Evolutionary conservation across 1,139 yeast genomes (phyloP).

Genomic region (Debaryomycetaceae sp.): DNA sequence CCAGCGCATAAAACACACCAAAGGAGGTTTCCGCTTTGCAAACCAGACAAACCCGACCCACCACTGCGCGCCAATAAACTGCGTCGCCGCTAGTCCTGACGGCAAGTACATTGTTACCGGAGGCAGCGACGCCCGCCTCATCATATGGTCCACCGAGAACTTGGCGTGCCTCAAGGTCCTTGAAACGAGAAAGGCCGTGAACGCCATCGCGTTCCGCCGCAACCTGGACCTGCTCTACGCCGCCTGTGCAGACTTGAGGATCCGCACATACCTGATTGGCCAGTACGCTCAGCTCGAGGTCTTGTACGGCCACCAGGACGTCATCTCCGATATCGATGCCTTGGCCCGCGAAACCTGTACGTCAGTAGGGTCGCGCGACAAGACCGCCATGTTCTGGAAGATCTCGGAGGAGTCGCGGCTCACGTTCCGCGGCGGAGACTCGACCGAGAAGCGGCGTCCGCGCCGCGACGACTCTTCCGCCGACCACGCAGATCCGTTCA

Average conservation of each 20-base stretch:
- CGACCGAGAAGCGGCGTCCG: constrained; percentile 24
- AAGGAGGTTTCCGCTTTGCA: constrained; percentile 45
- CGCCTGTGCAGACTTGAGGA: constrained; percentile 85
- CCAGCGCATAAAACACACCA: constrained; percentile 47
- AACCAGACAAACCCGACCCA: constrained; percentile 30
- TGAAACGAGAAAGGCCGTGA: constrained; percentile 65
- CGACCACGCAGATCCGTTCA: constrained; percentile 24
- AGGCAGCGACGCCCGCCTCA: constrained; percentile 68
- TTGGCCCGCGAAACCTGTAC: constrained; percentile 83
- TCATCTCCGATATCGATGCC: constrained; percentile 70
- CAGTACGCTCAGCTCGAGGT: constrained; percentile 86
- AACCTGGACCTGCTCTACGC: constrained; percentile 80
- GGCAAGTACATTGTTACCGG: constrained; percentile 88
- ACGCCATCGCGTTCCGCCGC: constrained; percentile 68
- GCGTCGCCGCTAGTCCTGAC: constrained; percentile 80
- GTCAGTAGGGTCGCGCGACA: constrained; percentile 89
- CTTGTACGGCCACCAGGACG: constrained; percentile 91
- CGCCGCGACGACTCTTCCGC: constrained; percentile 19
- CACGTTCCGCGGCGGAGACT: constrained; percentile 88
- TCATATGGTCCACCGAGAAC: constrained; percentile 79
- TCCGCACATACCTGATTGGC: constrained; percentile 75
- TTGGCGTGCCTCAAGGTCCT: constrained; percentile 65
- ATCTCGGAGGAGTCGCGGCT: constrained; percentile 89
- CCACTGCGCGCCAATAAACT: constrained; percentile 64
- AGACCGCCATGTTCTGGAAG: constrained; percentile 94